A percentile compares a stretch with the other conserved stretches of the same genome.
Conservation (phyloP, 169 alveolate species). For the Eimeria necatrix region DNA sequence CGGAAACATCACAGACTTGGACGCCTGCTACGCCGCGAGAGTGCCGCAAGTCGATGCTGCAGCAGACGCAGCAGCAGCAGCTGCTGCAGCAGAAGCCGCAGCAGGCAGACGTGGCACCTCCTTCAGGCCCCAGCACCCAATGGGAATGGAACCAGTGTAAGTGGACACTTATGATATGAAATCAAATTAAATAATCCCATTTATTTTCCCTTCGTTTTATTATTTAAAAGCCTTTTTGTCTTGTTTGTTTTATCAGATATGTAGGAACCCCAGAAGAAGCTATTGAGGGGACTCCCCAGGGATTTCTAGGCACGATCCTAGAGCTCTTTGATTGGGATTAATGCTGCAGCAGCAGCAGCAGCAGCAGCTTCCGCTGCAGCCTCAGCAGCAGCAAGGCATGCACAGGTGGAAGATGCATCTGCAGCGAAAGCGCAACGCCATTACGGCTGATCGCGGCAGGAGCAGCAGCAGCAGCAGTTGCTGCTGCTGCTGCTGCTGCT, state of each 20-base stretch:
- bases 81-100: conserved; percentile 7
- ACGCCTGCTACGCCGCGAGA: conserved; percentile 27
- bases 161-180: not conserved
- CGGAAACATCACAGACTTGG: conserved; percentile 76
- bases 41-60: not conserved
- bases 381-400: not conserved
- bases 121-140: not conserved
- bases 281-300: conserved; percentile 68
- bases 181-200: no score
- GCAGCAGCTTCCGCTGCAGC: not conserved
- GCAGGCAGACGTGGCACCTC: not conserved
- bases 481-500: not conserved
- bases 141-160: not conserved
- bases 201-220: no score
- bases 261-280: not conserved
- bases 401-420: not conserved
- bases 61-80: not conserved
- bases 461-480: not conserved
- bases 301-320: conserved; percentile 37
- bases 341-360: not conserved
- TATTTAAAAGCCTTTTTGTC: no score
- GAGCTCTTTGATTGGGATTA: conserved; percentile 53
- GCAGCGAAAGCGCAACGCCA: not conserved
- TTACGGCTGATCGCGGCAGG: not conserved
- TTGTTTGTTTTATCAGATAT: no score